Conservation (phyloP, 768 basidiomycete genomes). For the Heimioporus sp. region DNA sequence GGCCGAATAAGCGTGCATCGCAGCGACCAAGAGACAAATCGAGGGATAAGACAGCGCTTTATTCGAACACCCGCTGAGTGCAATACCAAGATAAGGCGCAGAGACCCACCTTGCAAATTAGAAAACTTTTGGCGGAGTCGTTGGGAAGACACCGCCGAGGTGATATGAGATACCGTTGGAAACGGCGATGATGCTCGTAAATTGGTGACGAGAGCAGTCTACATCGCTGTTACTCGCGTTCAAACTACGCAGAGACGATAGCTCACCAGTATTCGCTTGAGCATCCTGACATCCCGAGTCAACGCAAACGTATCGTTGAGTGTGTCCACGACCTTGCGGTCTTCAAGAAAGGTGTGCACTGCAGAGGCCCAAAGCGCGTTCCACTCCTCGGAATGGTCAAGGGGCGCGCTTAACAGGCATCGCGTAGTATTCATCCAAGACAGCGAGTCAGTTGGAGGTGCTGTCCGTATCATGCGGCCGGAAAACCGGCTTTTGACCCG, state of each 20-base stretch:
- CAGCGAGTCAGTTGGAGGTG: slow-evolving; percentile 50
- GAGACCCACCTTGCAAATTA: slow-evolving; percentile 49
- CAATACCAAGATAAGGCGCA: background rate
- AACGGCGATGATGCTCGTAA: slow-evolving; percentile 53
- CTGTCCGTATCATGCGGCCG: slow-evolving; percentile 80
- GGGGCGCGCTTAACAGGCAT: slow-evolving; percentile 37
- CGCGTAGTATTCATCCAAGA: slow-evolving; percentile 53
- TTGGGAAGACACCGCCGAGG: slow-evolving; percentile 46
- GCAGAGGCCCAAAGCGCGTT: slow-evolving; percentile 50
- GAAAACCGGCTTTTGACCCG: slow-evolving; percentile 98
- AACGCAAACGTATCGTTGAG: slow-evolving; percentile 62
- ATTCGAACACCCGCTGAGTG: slow-evolving; percentile 1
- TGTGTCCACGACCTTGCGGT: slow-evolving; percentile 41
- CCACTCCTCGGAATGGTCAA: slow-evolving; percentile 51
- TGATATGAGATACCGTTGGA: slow-evolving; percentile 46
- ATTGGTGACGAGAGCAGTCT: slow-evolving; percentile 46
- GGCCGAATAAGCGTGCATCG: slow-evolving; percentile 68
- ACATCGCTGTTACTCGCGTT: slow-evolving; percentile 7
- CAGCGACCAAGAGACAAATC: slow-evolving; percentile 83
- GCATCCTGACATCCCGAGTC: slow-evolving; percentile 55
- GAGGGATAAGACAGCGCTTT: slow-evolving; percentile 75
- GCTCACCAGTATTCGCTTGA: slow-evolving; percentile 62
- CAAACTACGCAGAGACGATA: background rate
- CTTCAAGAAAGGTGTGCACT: slow-evolving; percentile 56
- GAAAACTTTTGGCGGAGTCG: slow-evolving; percentile 54